These are phyloP conservation scores for Curvularia sp. DNA, from an alignment of 2,329 filamentous ascomycete genomes.

Conservation along the genomic window DNA sequence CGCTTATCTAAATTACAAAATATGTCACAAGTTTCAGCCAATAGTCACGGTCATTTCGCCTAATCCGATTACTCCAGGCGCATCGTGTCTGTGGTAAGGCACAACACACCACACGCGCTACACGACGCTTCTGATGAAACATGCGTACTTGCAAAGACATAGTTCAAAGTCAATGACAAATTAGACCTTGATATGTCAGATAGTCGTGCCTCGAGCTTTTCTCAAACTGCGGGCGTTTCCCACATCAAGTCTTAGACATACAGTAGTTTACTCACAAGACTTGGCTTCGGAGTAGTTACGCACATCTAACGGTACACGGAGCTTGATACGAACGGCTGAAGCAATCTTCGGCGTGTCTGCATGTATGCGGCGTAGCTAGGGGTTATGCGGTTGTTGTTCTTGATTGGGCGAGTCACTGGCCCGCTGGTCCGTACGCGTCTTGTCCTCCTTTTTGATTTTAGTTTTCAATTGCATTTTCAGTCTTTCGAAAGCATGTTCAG, in stretches of 20 bases:
- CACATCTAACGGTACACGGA: background rate
- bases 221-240: background rate
- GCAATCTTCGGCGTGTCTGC: background rate
- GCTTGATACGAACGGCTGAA: background rate
- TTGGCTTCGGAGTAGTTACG: background rate
- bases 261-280: background rate
- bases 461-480: slow-evolving; percentile 4
- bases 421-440: background rate
- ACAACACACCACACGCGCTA: background rate
- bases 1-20: background rate
- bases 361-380: slow-evolving; percentile 10
- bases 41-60: background rate
- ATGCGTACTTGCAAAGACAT: background rate
- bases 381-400: background rate
- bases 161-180: no score
- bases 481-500: slow-evolving; percentile 1
- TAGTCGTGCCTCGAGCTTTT: background rate
- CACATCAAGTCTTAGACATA: background rate
- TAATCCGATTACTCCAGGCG: background rate
- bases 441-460: background rate
- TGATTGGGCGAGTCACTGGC: slow-evolving; percentile 8
- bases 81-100: background rate
- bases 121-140: background rate
- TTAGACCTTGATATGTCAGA: background rate
- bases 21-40: background rate